These are phyloP conservation scores for Cercospora janseana DNA, from an alignment of 2,329 filamentous ascomycete genomes.

Conservation along the genomic window DNA sequence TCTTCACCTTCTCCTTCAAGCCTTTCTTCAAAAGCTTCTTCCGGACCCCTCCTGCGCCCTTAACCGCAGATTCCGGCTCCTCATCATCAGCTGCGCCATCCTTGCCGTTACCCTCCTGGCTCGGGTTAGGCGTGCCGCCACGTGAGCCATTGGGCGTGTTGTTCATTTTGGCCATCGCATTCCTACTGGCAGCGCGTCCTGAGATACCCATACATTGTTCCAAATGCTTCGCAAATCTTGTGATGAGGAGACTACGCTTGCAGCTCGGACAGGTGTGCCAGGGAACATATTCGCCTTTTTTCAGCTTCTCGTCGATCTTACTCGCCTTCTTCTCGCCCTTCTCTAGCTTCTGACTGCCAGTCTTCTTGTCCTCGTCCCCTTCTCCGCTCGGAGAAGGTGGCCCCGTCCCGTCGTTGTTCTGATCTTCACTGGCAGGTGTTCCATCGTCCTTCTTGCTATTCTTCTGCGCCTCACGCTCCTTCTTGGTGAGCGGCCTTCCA, in stretches of 20 bases:
- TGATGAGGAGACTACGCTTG: conserved; percentile 61
- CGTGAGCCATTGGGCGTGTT: conserved; percentile 35
- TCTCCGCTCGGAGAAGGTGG: conserved; percentile 35
- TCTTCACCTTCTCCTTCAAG: conserved; percentile 47
- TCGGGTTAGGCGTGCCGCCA: conserved; percentile 37
- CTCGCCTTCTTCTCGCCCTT: conserved; percentile 46
- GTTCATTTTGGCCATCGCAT: conserved; percentile 50
- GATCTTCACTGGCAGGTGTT: conserved; percentile 47
- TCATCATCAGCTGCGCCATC: conserved; percentile 31
- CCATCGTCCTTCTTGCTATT: conserved; percentile 47
- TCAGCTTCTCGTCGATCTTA: conserved; percentile 47
- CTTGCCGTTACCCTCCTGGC: conserved; percentile 29
- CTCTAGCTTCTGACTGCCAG: conserved; percentile 40
- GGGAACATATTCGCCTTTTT: conserved; percentile 52
- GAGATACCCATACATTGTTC: conserved; percentile 61
- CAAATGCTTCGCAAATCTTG: conserved; percentile 59
- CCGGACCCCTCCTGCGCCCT: conserved; percentile 32
- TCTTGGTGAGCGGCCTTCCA: conserved; percentile 60
- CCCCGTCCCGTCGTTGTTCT: conserved; percentile 36
- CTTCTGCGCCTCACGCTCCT: conserved; percentile 64
- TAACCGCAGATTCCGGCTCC: conserved; percentile 32
- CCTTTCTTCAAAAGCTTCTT: conserved; percentile 42
- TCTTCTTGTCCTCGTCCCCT: conserved; percentile 29
- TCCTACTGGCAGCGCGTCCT: conserved; percentile 51
- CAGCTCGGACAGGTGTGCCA: conserved; percentile 60